phyloP scores from a whole-genome alignment of 352 stramenopile genomes.

The Pythium chondricola region DNA sequence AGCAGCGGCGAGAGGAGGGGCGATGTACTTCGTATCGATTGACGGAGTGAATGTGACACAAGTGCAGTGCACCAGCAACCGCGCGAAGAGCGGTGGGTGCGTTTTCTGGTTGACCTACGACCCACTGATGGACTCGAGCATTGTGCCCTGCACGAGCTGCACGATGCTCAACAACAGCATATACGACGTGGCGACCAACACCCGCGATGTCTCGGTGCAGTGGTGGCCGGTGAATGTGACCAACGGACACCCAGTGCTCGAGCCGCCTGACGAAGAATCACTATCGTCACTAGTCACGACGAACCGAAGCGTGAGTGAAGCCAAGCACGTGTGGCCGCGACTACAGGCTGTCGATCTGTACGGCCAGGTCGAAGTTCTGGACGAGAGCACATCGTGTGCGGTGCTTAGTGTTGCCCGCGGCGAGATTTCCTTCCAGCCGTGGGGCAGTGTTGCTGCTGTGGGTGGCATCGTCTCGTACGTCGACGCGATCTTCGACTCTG shows the following conservation, averaged over 20 bases:
- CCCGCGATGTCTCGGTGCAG: constrained; percentile 35
- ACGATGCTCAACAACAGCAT: constrained; percentile 34
- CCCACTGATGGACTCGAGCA: background rate
- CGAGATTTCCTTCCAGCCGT: constrained; percentile 29
- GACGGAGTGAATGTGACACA: constrained; percentile 13
- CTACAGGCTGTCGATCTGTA: constrained; percentile 57
- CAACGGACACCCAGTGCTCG: constrained; percentile 31
- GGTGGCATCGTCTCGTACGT: constrained; percentile 36
- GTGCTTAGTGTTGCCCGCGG: constrained; percentile 16
- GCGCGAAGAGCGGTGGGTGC: constrained; percentile 46
- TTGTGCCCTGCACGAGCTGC: constrained; percentile 33
- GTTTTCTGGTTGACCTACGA: constrained; percentile 52
- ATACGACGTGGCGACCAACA: constrained; percentile 61
- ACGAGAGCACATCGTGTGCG: constrained; percentile 36
- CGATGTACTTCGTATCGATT: constrained; percentile 38
- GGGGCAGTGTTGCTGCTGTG: constrained; percentile 15
- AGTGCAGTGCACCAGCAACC: constrained; percentile 32
- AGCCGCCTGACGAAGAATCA: constrained; percentile 43
- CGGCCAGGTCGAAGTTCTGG: constrained; percentile 51
- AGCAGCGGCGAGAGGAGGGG: constrained; percentile 32
- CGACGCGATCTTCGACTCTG: constrained; percentile 25
- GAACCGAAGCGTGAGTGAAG: constrained; percentile 24
- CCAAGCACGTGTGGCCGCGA: constrained; percentile 37
- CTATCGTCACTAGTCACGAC: constrained; percentile 24
- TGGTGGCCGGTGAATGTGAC: constrained; percentile 54